Evolutionary conservation across 441 rosid species (phyloP).

Genomic region (Arabidopsis hybrid): DNA sequence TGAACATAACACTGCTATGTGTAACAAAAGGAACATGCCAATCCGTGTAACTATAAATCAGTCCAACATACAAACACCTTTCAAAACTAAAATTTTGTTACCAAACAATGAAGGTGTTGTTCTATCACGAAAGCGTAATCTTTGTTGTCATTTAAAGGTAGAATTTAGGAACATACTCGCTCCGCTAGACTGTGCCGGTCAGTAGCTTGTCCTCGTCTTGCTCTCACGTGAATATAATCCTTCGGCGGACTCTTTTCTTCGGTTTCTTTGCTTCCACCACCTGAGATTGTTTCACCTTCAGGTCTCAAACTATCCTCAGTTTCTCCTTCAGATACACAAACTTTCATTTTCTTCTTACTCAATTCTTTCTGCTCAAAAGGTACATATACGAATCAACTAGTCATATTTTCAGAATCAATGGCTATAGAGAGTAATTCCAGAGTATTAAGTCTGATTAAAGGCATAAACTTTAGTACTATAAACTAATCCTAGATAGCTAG

Average conservation of each 20-base stretch:
- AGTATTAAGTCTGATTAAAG: neutral
- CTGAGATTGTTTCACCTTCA: conserved; percentile 71
- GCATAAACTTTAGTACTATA: neutral
- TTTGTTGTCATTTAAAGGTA: neutral
- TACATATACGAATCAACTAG: neutral
- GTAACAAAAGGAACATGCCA: neutral
- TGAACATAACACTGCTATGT: neutral
- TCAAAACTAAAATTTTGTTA: neutral
- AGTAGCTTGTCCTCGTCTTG: conserved; percentile 76
- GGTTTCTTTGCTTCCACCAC: conserved; percentile 53
- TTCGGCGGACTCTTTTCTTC: conserved; percentile 64
- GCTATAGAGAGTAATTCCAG: neutral
- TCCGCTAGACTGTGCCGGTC: conserved; percentile 79
- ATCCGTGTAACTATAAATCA: neutral
- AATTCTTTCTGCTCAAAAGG: neutral
- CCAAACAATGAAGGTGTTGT: neutral
- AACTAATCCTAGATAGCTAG: conserved; percentile 14
- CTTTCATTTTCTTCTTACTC: conserved; percentile 54
- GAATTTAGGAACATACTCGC: conserved; percentile 50
- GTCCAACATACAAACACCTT: neutral
- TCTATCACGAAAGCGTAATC: neutral
- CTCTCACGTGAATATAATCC: conserved; percentile 74
- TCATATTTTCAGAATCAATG: neutral
- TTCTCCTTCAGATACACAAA: conserved; percentile 49
- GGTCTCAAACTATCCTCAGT: conserved; percentile 52